phyloP scores from a whole-genome alignment of 2,329 filamentous ascomycete genomes.

The Neocatenulostroma microsporum region DNA sequence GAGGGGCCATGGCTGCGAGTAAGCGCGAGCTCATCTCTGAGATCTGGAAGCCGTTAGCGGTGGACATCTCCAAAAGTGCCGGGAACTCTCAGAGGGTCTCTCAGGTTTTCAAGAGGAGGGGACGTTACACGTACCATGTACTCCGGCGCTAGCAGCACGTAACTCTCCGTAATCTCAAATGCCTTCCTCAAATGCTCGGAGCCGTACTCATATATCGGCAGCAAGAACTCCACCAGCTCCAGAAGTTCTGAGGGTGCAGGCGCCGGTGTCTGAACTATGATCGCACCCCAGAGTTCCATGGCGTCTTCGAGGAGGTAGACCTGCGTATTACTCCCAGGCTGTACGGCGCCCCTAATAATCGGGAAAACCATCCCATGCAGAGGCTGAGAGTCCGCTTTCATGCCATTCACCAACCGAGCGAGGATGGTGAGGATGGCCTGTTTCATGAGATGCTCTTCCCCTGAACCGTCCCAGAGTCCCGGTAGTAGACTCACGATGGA shows the following conservation, averaged over 20 bases:
- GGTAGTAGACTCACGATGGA: constrained; percentile 75
- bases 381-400: constrained; percentile 67
- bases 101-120: no score
- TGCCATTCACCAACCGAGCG: constrained; percentile 72
- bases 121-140: no score
- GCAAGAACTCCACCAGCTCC: constrained; percentile 37
- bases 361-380: constrained; percentile 78
- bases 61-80: no score
- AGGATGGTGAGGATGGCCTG: constrained; percentile 85
- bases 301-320: constrained; percentile 86
- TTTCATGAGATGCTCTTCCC: constrained; percentile 86
- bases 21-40: no score
- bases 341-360: constrained; percentile 70
- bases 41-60: no score
- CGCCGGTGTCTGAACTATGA: constrained; percentile 55
- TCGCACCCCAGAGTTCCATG: constrained; percentile 76
- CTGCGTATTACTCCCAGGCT: constrained; percentile 52
- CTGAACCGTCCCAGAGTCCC: constrained; percentile 74
- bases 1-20: no score
- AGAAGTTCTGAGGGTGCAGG: constrained; percentile 37
- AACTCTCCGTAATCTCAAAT: constrained; percentile 44
- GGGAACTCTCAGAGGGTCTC: no score
- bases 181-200: constrained; percentile 42
- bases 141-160: constrained; percentile 40
- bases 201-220: constrained; percentile 42